Percentiles rank a stretch among this genome's conserved stretches.
Conservation (phyloP, 129 eudicot species). For the Flaveria ramosissima region DNA sequence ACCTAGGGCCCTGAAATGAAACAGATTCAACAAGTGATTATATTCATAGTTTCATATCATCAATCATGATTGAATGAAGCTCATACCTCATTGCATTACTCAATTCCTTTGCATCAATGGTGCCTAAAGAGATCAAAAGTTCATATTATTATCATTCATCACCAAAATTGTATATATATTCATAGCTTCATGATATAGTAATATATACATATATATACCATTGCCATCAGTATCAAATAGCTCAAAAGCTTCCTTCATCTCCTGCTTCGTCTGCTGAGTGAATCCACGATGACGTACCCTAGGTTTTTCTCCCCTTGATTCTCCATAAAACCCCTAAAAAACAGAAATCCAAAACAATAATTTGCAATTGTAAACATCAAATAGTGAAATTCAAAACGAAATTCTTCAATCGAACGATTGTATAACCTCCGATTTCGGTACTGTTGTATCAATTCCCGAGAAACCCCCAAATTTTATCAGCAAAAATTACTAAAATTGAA, state of each 20-base stretch:
- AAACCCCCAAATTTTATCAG: too few relatives aligned
- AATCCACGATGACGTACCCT: conserved; percentile 64
- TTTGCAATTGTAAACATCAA: too few relatives aligned
- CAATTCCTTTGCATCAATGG: conserved; percentile 85
- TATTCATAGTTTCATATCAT: background rate
- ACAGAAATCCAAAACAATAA: background rate
- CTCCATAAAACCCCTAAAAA: conserved; percentile 33
- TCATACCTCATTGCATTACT: conserved; percentile 79
- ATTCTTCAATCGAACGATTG: too few relatives aligned
- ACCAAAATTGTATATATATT: background rate
- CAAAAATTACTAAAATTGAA: background rate
- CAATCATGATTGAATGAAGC: background rate
- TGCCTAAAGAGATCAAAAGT: conserved; percentile 38
- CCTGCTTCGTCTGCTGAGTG: conserved; percentile 64
- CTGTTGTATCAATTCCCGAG: too few relatives aligned
- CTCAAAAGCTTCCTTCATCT: conserved; percentile 85
- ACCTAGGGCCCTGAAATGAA: conserved; percentile 77
- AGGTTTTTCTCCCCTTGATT: conserved; percentile 47
- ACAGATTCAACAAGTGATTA: background rate
- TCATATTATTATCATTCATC: background rate
- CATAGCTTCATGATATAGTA: background rate
- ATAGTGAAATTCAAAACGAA: too few relatives aligned
- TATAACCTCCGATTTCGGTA: too few relatives aligned
- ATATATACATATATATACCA: conserved; percentile 32
- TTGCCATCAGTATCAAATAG: conserved; percentile 77